Evolutionary conservation across 106 monocot species (phyloP).

Genomic region (Acorus gramineus): DNA sequence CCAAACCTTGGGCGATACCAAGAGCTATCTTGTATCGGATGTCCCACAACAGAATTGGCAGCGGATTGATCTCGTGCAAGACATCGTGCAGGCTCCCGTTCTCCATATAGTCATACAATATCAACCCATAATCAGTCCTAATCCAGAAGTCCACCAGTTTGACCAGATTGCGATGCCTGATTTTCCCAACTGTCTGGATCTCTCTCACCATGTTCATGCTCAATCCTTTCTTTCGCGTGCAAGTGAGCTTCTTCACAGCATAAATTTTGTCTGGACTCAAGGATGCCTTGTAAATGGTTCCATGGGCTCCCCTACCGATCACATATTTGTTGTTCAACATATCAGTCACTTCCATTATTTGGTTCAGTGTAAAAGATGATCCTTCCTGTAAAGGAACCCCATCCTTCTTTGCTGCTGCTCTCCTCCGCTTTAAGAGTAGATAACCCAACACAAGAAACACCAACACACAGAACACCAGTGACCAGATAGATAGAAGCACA

Average conservation of each 20-base stretch:
- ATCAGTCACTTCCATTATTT: conserved; percentile 76
- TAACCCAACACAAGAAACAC: conserved; percentile 22
- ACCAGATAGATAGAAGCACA: conserved; percentile 31
- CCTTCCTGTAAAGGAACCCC: conserved; percentile 35
- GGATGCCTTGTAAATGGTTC: conserved; percentile 79
- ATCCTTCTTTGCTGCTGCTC: background rate
- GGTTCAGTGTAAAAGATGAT: conserved; percentile 54
- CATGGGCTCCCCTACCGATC: conserved; percentile 71
- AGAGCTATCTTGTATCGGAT: conserved; percentile 55
- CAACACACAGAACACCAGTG: conserved; percentile 22
- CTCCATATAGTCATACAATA: conserved; percentile 75
- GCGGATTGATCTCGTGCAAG: conserved; percentile 49
- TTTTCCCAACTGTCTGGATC: conserved; percentile 53
- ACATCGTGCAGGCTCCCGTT: conserved; percentile 90
- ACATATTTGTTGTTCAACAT: conserved; percentile 59
- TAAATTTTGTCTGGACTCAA: conserved; percentile 36
- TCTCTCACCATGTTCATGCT: conserved; percentile 55
- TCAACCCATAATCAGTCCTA: conserved; percentile 43
- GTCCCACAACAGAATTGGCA: conserved; percentile 48
- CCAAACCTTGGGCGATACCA: conserved; percentile 72
- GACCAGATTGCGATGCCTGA: conserved; percentile 70
- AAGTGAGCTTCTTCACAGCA: conserved; percentile 71
- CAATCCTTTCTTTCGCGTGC: conserved; percentile 20
- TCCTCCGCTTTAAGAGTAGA: conserved; percentile 15
- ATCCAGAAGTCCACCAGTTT: conserved; percentile 59